phyloP scores from a whole-genome alignment of 2,329 filamentous ascomycete genomes.

The Helicocarpus griseus region DNA sequence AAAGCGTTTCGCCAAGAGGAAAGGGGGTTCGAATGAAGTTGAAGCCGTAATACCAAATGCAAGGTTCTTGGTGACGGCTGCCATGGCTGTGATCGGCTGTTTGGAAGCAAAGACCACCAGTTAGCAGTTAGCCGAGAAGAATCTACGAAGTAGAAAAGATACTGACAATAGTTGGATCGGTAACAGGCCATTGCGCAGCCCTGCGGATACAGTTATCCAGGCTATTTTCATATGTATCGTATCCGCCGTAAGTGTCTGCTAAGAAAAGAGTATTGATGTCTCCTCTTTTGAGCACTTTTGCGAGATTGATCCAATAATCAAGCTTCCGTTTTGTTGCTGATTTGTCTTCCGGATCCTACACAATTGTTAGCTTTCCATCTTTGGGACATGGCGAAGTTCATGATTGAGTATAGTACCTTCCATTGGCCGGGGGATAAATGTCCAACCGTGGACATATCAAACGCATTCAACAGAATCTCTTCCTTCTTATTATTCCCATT shows the following conservation, averaged over 20 bases:
- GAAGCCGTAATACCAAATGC: slow-evolving; percentile 54
- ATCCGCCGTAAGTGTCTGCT: slow-evolving; percentile 56
- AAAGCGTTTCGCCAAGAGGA: slow-evolving; percentile 52
- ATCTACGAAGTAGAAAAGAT: too few relatives aligned
- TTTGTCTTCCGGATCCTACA: slow-evolving; percentile 50
- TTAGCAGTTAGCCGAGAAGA: too few relatives aligned
- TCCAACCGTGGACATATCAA: slow-evolving; percentile 57
- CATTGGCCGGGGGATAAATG: slow-evolving; percentile 58
- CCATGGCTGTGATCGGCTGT: slow-evolving; percentile 56
- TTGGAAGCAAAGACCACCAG: slow-evolving; percentile 37
- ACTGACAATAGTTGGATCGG: slow-evolving; percentile 53
- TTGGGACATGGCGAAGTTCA: too few relatives aligned
- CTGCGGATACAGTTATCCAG: slow-evolving; percentile 52
- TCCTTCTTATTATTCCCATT: slow-evolving; percentile 28
- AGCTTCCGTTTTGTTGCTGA: slow-evolving; percentile 52
- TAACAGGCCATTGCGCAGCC: slow-evolving; percentile 56
- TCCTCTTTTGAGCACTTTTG: slow-evolving; percentile 51
- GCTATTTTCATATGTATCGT: slow-evolving; percentile 53
- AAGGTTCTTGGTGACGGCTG: slow-evolving; percentile 55
- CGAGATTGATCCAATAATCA: slow-evolving; percentile 55
- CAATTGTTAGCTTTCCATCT: slow-evolving; percentile 1
- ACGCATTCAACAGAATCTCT: slow-evolving; percentile 53
- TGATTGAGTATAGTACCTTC: too few relatives aligned
- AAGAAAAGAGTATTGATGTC: slow-evolving; percentile 57
- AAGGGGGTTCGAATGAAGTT: slow-evolving; percentile 54